Evolutionary conservation across 176 grass and related monocot species (phyloP).

Genomic region (Carex littledalei): DNA sequence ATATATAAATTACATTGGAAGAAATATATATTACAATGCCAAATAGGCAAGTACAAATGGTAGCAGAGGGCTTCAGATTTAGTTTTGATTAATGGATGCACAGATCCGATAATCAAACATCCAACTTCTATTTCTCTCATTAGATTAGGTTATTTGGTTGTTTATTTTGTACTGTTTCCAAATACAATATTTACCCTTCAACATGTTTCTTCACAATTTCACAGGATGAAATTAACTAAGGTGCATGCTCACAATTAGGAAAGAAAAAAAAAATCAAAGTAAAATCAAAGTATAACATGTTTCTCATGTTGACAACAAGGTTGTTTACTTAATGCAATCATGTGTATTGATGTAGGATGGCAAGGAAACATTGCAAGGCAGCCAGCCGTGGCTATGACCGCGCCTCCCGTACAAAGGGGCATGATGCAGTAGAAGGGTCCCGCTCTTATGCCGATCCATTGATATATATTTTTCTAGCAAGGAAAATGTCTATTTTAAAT

Average conservation of each 20-base stretch:
- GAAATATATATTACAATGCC: too few species aligned
- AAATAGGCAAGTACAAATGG: too few species aligned
- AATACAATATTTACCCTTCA: too few species aligned
- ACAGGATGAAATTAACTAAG: too few species aligned
- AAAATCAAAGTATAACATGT: too few species aligned
- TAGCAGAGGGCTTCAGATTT: too few species aligned
- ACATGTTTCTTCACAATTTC: too few species aligned
- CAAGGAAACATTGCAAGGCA: conserved; percentile 45
- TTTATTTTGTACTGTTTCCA: too few species aligned
- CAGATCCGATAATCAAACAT: too few species aligned
- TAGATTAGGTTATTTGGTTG: too few species aligned
- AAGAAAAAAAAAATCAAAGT: background rate
- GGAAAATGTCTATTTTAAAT: background rate
- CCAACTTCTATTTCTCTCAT: too few species aligned
- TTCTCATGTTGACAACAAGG: background rate
- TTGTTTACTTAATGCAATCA: background rate
- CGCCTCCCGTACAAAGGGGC: background rate
- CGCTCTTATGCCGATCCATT: background rate
- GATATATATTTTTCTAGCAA: background rate
- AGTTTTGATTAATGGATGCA: too few species aligned
- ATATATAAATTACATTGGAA: background rate
- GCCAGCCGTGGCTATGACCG: conserved; percentile 16
- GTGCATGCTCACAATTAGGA: background rate
- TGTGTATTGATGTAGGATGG: conserved; percentile 34
- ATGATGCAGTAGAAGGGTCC: conserved; percentile 35